These are phyloP conservation scores for Komagataella phaffii DNA, from an alignment of 805 yeast species.

Conservation along the genomic window DNA sequence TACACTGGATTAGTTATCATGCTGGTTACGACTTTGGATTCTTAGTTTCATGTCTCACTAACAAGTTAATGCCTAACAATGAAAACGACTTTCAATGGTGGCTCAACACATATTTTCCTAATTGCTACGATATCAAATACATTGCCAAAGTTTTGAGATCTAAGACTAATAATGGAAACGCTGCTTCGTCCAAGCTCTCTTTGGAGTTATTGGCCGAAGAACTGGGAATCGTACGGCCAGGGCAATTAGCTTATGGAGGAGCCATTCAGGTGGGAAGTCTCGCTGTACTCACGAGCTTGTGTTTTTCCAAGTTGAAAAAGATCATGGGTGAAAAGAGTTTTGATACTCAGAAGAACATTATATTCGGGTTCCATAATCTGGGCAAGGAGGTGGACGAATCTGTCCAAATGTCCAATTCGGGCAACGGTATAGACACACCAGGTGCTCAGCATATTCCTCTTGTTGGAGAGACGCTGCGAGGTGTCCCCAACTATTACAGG, in stretches of 20 bases:
- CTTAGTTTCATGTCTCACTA: slow-evolving; percentile 61
- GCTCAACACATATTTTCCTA: slow-evolving; percentile 65
- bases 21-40: slow-evolving; percentile 93
- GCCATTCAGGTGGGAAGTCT: slow-evolving; percentile 51
- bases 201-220: slow-evolving; percentile 61
- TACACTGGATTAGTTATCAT: slow-evolving; percentile 87
- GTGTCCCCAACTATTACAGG: neutral
- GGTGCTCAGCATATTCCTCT: neutral
- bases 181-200: slow-evolving; percentile 23
- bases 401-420: neutral
- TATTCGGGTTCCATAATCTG: slow-evolving; percentile 15
- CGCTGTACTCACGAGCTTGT: slow-evolving; percentile 47
- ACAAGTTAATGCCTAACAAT: slow-evolving; percentile 65
- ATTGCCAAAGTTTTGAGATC: slow-evolving; percentile 16
- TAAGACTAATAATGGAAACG: slow-evolving; percentile 6
- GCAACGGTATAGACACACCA: neutral
- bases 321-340: slow-evolving; percentile 10
- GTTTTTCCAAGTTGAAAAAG: slow-evolving; percentile 42
- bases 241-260: slow-evolving; percentile 17
- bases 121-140: slow-evolving; percentile 68
- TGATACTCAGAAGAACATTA: slow-evolving; percentile 11
- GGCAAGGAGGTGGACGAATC: slow-evolving; percentile 4
- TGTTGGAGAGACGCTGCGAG: neutral
- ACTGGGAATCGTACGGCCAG: slow-evolving; percentile 49
- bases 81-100: slow-evolving; percentile 68